Conservation (phyloP, 2,329 filamentous ascomycete genomes). For the Phialocephala subalpina region DNA sequence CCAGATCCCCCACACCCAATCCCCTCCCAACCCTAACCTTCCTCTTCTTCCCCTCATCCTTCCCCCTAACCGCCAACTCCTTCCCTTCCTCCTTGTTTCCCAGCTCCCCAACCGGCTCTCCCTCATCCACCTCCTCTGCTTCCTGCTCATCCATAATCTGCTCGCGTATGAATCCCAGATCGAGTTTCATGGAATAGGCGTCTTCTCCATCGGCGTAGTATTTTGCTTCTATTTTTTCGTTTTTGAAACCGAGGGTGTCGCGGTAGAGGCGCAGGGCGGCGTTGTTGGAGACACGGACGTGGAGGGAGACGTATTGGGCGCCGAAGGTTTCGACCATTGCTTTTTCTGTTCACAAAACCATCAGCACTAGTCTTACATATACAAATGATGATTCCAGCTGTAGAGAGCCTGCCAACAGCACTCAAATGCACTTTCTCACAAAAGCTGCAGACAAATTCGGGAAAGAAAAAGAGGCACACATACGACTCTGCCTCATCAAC, state of each 20-base stretch:
- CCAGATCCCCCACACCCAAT: constrained; percentile 80
- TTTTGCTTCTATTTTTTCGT: constrained; percentile 85
- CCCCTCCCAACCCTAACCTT: constrained; percentile 86
- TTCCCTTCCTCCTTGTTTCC: constrained; percentile 58
- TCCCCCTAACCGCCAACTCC: constrained; percentile 51
- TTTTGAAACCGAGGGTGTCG: constrained; percentile 88
- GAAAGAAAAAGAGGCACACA: constrained; percentile 47
- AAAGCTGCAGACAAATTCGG: not conserved
- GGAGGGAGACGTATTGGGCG: constrained; percentile 91
- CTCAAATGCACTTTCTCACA: not conserved
- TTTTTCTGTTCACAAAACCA: constrained; percentile 73
- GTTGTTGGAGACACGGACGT: constrained; percentile 93
- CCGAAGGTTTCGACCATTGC: constrained; percentile 97
- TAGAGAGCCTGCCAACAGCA: too few relatives aligned
- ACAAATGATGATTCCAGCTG: too few relatives aligned
- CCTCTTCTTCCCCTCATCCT: constrained; percentile 71
- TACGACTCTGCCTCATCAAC: constrained; percentile 95
- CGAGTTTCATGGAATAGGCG: constrained; percentile 91
- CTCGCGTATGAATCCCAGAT: constrained; percentile 68
- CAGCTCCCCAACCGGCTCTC: constrained; percentile 73
- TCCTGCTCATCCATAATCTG: constrained; percentile 58
- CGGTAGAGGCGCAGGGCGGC: constrained; percentile 93
- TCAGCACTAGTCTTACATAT: too few relatives aligned
- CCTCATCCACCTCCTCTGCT: constrained; percentile 63
- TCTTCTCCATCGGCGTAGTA: constrained; percentile 99